Base-by-base conservation (phyloP, 2,329 filamentous ascomycete species). In the Aphanoascus verrucosus region DNA sequence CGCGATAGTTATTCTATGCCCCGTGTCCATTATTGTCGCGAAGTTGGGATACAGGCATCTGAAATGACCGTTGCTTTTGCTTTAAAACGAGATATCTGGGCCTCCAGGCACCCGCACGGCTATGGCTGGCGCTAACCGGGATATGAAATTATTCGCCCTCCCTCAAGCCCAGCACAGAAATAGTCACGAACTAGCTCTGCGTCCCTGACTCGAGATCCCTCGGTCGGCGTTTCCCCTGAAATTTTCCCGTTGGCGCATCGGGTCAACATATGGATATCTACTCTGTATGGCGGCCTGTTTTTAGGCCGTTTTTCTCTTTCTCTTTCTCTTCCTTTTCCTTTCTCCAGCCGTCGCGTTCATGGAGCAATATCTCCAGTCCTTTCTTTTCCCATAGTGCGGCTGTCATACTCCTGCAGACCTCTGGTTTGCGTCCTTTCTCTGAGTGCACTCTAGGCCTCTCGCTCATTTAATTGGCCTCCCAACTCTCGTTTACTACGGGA, bases 351-450 rank as follows among this genome's bases (percentile, higher is more conserved):
- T 9, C 9, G 2, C 6, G 15, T 23, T 15, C 31, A 12, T 23
- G 6, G 28, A 35, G 45, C 5, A 20, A 20, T 34, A 34, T 50
- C 6, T 32, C 32, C 17, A 31, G 31, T 42, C 38, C 19, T 44
- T 50, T 31, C 14, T 35, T 23, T 40, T 19, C 43, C 44, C 48
- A n/a, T 44, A 23, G 34, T 47, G n/a, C 28, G n/a, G 20, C 32
- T 48, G 34, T 31, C 20, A 42, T 23, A 32, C 28, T 19, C 3
- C 17, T 51, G 54, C 56, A 58, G 57, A 53, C 54, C 52, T 43
- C 35, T 68, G 72, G 73, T 76, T 75, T 78, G 76, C 75, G 76
- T 80, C 74, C 77, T 69, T 67, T 80, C 77, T 55, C 77, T 79
- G 61, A 62, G 62, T 63, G 60, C 41, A 31, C 37, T 52, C 34